Conservation (phyloP, 768 basidiomycete species). For the Leccinellum albellum region DNA sequence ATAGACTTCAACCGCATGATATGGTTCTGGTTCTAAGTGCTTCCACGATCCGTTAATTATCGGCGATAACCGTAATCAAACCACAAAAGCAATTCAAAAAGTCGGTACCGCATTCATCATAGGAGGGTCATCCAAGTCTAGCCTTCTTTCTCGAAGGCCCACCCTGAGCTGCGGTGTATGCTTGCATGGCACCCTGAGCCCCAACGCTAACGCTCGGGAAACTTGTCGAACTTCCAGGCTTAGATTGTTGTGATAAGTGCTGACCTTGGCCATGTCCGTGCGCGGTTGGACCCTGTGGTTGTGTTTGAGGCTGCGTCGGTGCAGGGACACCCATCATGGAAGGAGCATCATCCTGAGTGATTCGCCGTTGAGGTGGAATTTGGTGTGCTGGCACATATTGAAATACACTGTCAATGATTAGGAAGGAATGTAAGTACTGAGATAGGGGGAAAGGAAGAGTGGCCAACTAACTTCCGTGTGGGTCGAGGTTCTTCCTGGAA, state of each 20-base stretch:
- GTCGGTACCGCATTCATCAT: not conserved
- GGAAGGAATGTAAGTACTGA: slow-evolving; percentile 4
- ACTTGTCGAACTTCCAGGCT: slow-evolving; percentile 59
- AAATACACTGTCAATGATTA: slow-evolving; percentile 57
- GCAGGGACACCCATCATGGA: slow-evolving; percentile 72
- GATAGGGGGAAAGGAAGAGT: not conserved
- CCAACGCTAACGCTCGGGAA: slow-evolving; percentile 63
- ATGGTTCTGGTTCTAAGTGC: not conserved
- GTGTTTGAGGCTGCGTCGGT: slow-evolving; percentile 42
- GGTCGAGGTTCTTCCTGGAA: slow-evolving; percentile 89
- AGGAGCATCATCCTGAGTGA: slow-evolving; percentile 89
- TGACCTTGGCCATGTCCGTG: slow-evolving; percentile 47
- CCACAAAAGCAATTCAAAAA: not conserved
- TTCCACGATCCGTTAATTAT: not conserved
- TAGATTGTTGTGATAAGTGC: slow-evolving; percentile 35
- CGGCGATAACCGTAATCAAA: not conserved
- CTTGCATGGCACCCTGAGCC: slow-evolving; percentile 32
- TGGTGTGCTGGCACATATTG: slow-evolving; percentile 58
- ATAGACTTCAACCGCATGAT: no score
- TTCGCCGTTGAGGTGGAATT: slow-evolving; percentile 80
- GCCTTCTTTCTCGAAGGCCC: slow-evolving; percentile 56
- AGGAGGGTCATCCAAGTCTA: slow-evolving; percentile 41
- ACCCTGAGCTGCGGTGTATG: slow-evolving; percentile 30
- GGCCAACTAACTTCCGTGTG: slow-evolving; percentile 67
- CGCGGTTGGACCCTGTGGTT: slow-evolving; percentile 41